Percentiles rank a stretch among this genome's conserved stretches.
Conservation (phyloP, 495 filamentous ascomycete species). For the Pseudotulostoma volvatum region DNA sequence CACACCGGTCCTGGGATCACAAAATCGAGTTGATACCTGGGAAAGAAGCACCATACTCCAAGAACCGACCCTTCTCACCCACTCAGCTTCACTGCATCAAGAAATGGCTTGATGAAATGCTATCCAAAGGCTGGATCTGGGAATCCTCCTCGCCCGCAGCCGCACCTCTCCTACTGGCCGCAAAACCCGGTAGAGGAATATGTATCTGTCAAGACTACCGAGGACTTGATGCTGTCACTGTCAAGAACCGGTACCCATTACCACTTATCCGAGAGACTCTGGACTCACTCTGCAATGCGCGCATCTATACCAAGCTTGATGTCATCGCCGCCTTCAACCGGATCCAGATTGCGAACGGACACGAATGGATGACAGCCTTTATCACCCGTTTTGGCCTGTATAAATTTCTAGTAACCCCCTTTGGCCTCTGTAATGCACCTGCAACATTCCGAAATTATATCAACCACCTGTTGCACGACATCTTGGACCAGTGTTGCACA, state of each 20-base stretch:
- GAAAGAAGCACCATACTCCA: not conserved
- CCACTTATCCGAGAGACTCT: not conserved
- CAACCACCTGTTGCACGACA: slow-evolving; percentile 3
- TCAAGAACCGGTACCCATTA: slow-evolving; percentile 7
- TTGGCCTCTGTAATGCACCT: not conserved
- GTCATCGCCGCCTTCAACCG: not conserved
- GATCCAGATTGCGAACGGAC: not conserved
- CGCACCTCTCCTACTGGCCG: slow-evolving; percentile 2
- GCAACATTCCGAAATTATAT: slow-evolving; percentile 1
- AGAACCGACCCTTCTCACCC: not conserved
- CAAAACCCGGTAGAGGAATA: slow-evolving; percentile 1
- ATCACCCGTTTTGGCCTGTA: not conserved
- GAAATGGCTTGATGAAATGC: not conserved
- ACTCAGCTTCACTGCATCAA: not conserved
- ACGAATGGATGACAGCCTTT: not conserved
- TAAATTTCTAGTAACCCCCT: not conserved
- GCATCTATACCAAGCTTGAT: not conserved
- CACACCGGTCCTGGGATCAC: not conserved
- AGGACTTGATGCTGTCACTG: slow-evolving; percentile 7
- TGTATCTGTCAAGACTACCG: slow-evolving; percentile 5
- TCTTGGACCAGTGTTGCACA: slow-evolving; percentile 16
- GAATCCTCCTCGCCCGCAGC: not conserved
- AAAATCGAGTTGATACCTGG: not conserved
- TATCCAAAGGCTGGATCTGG: slow-evolving; percentile 3
- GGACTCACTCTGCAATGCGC: not conserved